A percentile compares a stretch with the other conserved stretches of the same genome.
Evolutionary conservation across 108 stramenopile species (phyloP).

Genomic region (Pseudonitzschia multiseries): DNA sequence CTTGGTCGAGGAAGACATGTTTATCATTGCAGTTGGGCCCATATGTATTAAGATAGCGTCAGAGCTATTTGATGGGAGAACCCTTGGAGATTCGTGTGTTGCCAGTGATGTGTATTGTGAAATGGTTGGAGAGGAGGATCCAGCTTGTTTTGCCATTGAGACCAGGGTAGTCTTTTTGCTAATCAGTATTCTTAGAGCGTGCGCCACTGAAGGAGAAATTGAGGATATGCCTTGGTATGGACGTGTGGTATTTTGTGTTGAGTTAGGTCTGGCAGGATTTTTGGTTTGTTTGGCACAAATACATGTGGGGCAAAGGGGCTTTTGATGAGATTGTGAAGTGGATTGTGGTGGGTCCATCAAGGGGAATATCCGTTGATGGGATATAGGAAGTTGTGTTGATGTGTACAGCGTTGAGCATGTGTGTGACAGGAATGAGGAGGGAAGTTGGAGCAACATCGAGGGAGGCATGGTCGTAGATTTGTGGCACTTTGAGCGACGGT

Average conservation of each 20-base stretch:
- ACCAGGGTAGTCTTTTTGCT: constrained; percentile 16
- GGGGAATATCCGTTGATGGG: too few relatives aligned
- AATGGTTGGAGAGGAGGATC: constrained; percentile 28
- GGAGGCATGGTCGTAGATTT: too few relatives aligned
- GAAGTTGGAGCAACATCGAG: too few relatives aligned
- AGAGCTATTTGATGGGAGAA: background rate
- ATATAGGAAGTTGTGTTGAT: too few relatives aligned
- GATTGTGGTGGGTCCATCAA: too few relatives aligned
- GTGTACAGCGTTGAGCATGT: too few relatives aligned
- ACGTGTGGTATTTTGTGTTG: background rate
- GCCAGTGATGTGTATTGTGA: background rate
- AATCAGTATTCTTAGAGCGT: constrained; percentile 7
- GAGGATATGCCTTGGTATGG: too few relatives aligned
- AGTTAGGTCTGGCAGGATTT: too few relatives aligned
- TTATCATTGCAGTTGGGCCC: constrained; percentile 2
- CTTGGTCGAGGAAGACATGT: constrained; percentile 31
- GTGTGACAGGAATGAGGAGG: too few relatives aligned
- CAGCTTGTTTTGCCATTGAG: constrained; percentile 32
- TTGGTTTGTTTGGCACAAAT: constrained; percentile 33
- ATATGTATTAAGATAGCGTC: too few relatives aligned
- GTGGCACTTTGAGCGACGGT: too few relatives aligned
- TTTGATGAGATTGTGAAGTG: too few relatives aligned
- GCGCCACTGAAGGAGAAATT: constrained; percentile 3
- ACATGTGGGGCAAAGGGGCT: constrained; percentile 39
- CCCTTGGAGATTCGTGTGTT: background rate